Base-by-base conservation (phyloP, 129 eudicot genomes). In the Flaveria brownii region DNA sequence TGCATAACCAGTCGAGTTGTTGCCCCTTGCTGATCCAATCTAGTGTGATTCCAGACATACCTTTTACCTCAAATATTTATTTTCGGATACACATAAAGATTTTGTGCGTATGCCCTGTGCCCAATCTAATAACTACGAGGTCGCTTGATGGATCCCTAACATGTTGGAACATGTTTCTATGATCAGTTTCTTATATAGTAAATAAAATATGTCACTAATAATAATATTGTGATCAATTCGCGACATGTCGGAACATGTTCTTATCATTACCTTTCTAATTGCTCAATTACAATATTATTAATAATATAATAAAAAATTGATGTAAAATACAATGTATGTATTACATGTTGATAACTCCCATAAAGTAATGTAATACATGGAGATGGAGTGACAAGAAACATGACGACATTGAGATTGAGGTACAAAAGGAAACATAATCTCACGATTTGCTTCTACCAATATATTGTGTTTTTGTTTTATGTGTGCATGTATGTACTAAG, bases 391-490 rank as follows among this genome's bases (percentile, higher is more conserved):
- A 69, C 50, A 68, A 54, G 74, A 65, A 65, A 54, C 79, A 80
- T 42, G 42, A 80, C 52, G 78, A 73, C 79, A 64, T 61, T 72
- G 78, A 73, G 72, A 79, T 72, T 50, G 49, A 72, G 73, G 67
- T 70, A 33, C 33, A 71, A 50, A 33, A 47, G 83, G 83, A 66
- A 64, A 79, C 74, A 70, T 64, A 55, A 80, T 80, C 74, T 54
- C 7, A 43, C 42, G 74, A 54, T 20, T 20, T 64, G 83, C 61
- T 63, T 66, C 5, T 64, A 73, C 54, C 83, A 33, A 80, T 41
- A 80, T 65, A 80, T 80, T 18, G 56, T 80, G 74, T 73, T 80
- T 78, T 49, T 73, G 47, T 80, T 65, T 42, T 73, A 28, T 68
- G 60, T 26, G 54, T 15, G 55, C 16, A 62, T 62, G 43, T 33